Base-by-base conservation (phyloP, 208 protist species). In the Leishmania turanica region DNA sequence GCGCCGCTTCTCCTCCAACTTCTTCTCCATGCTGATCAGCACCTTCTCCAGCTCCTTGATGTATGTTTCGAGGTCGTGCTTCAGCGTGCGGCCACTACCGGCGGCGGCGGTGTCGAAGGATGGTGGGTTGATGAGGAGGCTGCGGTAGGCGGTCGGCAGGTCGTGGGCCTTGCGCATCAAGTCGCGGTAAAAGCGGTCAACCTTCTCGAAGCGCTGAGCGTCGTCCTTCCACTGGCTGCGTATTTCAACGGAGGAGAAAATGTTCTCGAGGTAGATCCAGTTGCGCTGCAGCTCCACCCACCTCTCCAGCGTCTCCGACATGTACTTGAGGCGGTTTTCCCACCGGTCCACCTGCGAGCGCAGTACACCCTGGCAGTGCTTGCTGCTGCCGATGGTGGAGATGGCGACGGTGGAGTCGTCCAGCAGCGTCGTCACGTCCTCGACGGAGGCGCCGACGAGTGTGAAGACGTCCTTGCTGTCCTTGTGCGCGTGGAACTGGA, bases 181-280 rank as follows among this genome's bases (percentile, higher is more conserved):
- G 71, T 99, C 97, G 69, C 96, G 93, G 90, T 95, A 99, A 69
- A 97, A 95, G 82, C 95, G 90, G 87, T 99, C 97, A 31, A 98
- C 98, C 73, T 91, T 94, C 74, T 94, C 88, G 85, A 99, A 99
- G 42, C 95, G 88, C 87, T 99, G 98, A 6, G 95, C 93, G 87
- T 99, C 98, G 75, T 97, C 91, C 72, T 98, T 98, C 92, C 99
- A 99, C 91, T 99, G 98, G 51, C 95, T 94, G 21, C 96, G 91
- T 83, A 99, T 99, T 85, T 99, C 98, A 13, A 96, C 89, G 45
- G 92, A 94, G n/a, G 93, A 92, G 83, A 99, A 99, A 72, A 99
- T 99, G 76, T 97, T 98, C 84, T 99, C 98, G 53, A 99, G 91
- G 87, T 99, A 99, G 79, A 99, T 97, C 98, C 99, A 99, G 79